Evolutionary conservation across 176 grass and related monocot genomes (phyloP), one percentile per base, ranked within the genome.

Genomic region (Triticum urartu): DNA sequence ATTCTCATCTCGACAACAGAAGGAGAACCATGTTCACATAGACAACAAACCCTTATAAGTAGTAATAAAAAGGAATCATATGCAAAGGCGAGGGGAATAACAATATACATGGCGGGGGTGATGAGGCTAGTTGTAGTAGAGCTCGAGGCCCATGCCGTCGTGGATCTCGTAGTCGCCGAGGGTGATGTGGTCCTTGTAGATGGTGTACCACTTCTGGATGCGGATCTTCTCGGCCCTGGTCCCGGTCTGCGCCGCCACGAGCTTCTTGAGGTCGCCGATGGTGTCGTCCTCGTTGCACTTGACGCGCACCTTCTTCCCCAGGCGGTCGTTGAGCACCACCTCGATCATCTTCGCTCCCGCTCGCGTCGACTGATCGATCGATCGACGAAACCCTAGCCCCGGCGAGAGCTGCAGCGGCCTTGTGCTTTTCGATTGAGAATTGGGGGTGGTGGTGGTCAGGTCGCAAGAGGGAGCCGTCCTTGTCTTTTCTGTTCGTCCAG

Each of bases 261-360:
- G 96, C 93, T 98, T 95, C 90, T 98, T 95, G 34, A 98, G 96
- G 88, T 98, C 96, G 79, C 93, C 96, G 66, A 98, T 98, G 81
- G 96, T 98, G 91, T 98, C 96, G 84, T 98, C 96, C 58, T 98
- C 96, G 96, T 98, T 98, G 96, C 96, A 98, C 93, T 98, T 98
- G 34, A 98, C 93, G 64, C 96, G 86, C 75, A 98, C 96, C 93
- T 98, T 98, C 91, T 98, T 98, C 82, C 96, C 96, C 82, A 98
- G 84, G 8, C 96, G 91, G 88, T 98, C 93, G 90, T 95, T 98
- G 14, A 98, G 85, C 86, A 95, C 96, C 82, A 98, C 96, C 92
- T 98, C 96, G 73, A 98, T 98, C 96, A 98, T 98, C 88, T 91
- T 91, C 80, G 4, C 48, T 45, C 6, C n/a, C 7, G 5, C 79